phyloP scores from a whole-genome alignment of 805 yeast genomes.

The Candida stauntonica region DNA sequence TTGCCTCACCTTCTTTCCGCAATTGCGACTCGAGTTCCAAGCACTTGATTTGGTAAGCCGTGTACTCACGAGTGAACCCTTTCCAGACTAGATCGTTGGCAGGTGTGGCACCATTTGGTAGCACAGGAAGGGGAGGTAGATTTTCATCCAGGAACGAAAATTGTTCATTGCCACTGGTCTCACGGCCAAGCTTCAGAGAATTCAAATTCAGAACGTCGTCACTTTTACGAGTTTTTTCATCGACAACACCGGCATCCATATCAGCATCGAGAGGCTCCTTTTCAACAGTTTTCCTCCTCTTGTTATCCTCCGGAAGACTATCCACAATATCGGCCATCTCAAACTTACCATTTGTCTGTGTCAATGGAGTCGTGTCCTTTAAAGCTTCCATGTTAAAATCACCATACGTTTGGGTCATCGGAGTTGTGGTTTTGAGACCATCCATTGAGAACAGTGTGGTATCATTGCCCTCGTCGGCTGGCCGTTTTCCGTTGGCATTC shows the following conservation, averaged over 20 bases:
- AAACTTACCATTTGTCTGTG: conserved; percentile 9
- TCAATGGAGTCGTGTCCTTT: neutral
- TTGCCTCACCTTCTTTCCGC: too few relatives aligned
- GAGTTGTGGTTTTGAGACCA: conserved; percentile 1
- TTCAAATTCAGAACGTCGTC: neutral
- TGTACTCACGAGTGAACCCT: too few relatives aligned
- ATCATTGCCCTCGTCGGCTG: too few relatives aligned
- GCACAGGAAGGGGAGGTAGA: too few relatives aligned
- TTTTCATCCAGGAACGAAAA: too few relatives aligned
- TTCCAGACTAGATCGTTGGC: too few relatives aligned
- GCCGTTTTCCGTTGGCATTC: too few relatives aligned
- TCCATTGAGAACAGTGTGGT: conserved; percentile 3
- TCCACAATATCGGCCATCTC: conserved; percentile 3
- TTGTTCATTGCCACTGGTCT: neutral
- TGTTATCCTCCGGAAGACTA: neutral
- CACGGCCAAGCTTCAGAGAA: neutral
- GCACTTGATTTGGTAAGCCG: too few relatives aligned
- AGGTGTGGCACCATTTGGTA: too few relatives aligned
- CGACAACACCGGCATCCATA: neutral
- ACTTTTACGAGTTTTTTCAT: neutral
- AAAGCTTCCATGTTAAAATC: conserved; percentile 2
- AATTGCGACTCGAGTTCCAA: too few relatives aligned
- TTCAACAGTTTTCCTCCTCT: neutral
- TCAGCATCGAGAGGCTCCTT: too few relatives aligned
- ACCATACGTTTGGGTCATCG: conserved; percentile 4